Base-by-base conservation (phyloP, 2,329 filamentous ascomycete species). In the Tympanopsis confertula region DNA sequence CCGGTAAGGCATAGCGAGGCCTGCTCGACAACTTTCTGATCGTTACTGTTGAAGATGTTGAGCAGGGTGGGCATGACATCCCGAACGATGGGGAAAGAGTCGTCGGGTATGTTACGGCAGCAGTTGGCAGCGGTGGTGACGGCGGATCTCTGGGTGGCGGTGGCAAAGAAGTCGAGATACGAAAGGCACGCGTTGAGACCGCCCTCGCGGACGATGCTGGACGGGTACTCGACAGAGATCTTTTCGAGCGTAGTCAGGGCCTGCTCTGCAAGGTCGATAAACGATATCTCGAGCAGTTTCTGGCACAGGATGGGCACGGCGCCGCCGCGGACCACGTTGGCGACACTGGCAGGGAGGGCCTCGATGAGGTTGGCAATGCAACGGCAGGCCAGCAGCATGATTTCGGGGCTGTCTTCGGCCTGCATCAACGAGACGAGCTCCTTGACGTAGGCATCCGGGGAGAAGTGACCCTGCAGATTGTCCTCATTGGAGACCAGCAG, bases 351-450 rank as follows among this genome's bases (percentile, higher is more conserved):
- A 15, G 91, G 88, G 20, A 98, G 66, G 18, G 89, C 91, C 57
- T 98, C 91, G 89, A 98, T 98, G 39, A 98, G 61, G 55, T 98
- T 96, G 42, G 91, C 91, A 49, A 98, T 73, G 58, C 86, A 96
- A 42, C 91, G 83, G 54, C 91, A 98, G 15, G 91, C 89, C 42
- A 96, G 70, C 13, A 98, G 78, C 89, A 96, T 96, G 43, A 96
- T 86, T 57, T 98, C 91, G 0, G 88, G 85, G 48, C 94, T 95
- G 55, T 93, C 87, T 50, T 94, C 86, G 15, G 78, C 80, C 49
- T 93, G 83, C 91, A 98, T 96, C 48, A 98, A 64, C 13, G 71
- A 62, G 35, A 98, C 87, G 38, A 98, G 68, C 60, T 98, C 91
- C 61, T 94, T 95, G 39, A 98, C 86, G 53, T 91, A 96, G 5